Conservation (phyloP, 2,329 filamentous ascomycete genomes). For the Zelopaecilomyces penicillatus region DNA sequence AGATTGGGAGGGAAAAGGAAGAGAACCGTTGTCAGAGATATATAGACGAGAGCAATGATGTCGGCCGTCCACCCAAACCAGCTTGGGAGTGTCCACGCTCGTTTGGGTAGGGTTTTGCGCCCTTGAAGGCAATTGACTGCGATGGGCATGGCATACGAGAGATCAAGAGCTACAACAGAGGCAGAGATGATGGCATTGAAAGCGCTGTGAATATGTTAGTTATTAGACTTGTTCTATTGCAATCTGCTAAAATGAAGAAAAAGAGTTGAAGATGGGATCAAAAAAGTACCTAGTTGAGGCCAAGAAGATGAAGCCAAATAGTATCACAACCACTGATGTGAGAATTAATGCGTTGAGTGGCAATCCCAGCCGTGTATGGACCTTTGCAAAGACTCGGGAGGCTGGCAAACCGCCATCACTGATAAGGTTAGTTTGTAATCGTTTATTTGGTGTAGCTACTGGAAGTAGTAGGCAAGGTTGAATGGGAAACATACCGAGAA, state of each 20-base stretch:
- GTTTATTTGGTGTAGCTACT: no score
- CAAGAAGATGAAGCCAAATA: slow-evolving; percentile 63
- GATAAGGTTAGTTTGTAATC: not conserved
- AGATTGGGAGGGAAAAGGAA: slow-evolving; percentile 62
- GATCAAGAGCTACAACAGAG: slow-evolving; percentile 61
- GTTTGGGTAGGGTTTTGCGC: slow-evolving; percentile 52
- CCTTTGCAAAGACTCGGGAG: slow-evolving; percentile 49
- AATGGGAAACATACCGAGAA: slow-evolving; percentile 27
- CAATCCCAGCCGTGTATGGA: slow-evolving; percentile 53
- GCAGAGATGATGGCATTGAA: slow-evolving; percentile 66
- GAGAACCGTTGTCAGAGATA: slow-evolving; percentile 58
- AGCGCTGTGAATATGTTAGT: slow-evolving; percentile 29
- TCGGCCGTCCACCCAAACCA: slow-evolving; percentile 30
- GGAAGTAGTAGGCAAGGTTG: slow-evolving; percentile 14
- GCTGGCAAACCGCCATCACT: slow-evolving; percentile 57
- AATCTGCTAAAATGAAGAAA: slow-evolving; percentile 14
- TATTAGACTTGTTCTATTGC: not conserved
- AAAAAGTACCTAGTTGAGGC: slow-evolving; percentile 38
- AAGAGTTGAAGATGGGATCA: not conserved
- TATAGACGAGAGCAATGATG: slow-evolving; percentile 48
- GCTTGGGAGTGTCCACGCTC: slow-evolving; percentile 24
- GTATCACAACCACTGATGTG: slow-evolving; percentile 50
- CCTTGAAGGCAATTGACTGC: slow-evolving; percentile 59
- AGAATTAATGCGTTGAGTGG: slow-evolving; percentile 60
- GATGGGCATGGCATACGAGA: slow-evolving; percentile 69